Evolutionary conservation across 176 grass and related monocot species (phyloP), one percentile per base, ranked within the genome.

Genomic region (Triticum monococcum): DNA sequence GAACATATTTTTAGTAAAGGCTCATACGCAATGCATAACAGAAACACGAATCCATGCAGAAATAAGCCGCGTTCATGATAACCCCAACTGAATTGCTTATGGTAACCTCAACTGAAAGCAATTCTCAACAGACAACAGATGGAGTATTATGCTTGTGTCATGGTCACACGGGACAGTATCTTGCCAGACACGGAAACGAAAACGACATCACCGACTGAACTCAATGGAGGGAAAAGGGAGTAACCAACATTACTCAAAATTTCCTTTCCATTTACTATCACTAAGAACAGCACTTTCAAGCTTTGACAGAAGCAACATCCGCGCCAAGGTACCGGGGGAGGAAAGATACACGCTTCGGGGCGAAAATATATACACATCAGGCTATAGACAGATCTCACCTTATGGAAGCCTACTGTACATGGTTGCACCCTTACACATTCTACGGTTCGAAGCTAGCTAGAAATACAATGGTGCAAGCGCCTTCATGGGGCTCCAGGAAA

Each of bases 301-400:
- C 81, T 81, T 84, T 69, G 68, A 81, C 61, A 40, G 62, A 85
- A 81, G 77, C 30, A 85, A 64, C 72, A 78, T 41, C 80, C 25
- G 12, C 1, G 40, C 52, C 17, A 38, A 82, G 20, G 78, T 91
- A 78, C 63, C 57, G 28, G 64, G 30, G 41, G 46, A 78, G 20
- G 37, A 26, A 52, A 83, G 37, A 46, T 64, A 68, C 78, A 86
- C 54, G 33, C 71, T 88, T 46, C 81, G 52, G 63, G 86, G 63
- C 81, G 70, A 91, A 88, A 77, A 85, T 77, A 91, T 88, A 85
- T 82, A 91, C 86, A 91, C 24, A 82, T 86, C 77, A 77, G 41
- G 82, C 56, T 81, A 64, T 84, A 72, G 31, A 86, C 64, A 77
- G 73, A 85, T 81, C 81, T 85, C 86, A 88, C 64, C 70, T 75